Conservation (phyloP, 345 rosid species). For the Melaleuca alternifolia region DNA sequence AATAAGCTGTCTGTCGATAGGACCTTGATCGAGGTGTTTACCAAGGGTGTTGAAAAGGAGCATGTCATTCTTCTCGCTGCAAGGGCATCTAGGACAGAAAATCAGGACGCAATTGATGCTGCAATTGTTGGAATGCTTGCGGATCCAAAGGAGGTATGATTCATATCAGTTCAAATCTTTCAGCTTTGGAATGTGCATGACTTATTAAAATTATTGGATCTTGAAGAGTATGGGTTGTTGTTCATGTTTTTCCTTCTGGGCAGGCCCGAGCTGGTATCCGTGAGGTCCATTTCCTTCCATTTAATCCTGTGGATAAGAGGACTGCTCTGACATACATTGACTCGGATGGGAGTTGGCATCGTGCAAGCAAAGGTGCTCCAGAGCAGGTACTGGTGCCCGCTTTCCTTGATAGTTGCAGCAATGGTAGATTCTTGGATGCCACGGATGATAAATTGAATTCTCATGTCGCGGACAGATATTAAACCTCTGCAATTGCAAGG, state of each 20-base stretch:
- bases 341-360: constrained; percentile 63
- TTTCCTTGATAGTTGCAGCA: background rate
- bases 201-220: background rate
- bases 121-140: constrained; percentile 94
- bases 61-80: constrained; percentile 71
- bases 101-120: constrained; percentile 89
- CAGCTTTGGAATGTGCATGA: background rate
- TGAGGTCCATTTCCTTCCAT: constrained; percentile 81
- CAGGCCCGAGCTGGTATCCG: constrained; percentile 76
- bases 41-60: constrained; percentile 65
- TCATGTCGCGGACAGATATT: constrained; percentile 28
- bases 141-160: constrained; percentile 80
- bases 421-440: background rate
- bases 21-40: constrained; percentile 61
- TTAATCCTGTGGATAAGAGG: constrained; percentile 89
- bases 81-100: constrained; percentile 81
- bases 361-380: constrained; percentile 93
- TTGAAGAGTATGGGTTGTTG: background rate
- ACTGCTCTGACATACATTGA: constrained; percentile 85
- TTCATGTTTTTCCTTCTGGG: background rate
- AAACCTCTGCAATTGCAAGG: constrained; percentile 62
- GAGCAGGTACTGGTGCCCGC: constrained; percentile 50
- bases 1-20: constrained; percentile 78
- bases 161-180: background rate
- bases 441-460: background rate